Conservation (phyloP, 2,329 filamentous ascomycete genomes). For the Orbilia oligospora region DNA sequence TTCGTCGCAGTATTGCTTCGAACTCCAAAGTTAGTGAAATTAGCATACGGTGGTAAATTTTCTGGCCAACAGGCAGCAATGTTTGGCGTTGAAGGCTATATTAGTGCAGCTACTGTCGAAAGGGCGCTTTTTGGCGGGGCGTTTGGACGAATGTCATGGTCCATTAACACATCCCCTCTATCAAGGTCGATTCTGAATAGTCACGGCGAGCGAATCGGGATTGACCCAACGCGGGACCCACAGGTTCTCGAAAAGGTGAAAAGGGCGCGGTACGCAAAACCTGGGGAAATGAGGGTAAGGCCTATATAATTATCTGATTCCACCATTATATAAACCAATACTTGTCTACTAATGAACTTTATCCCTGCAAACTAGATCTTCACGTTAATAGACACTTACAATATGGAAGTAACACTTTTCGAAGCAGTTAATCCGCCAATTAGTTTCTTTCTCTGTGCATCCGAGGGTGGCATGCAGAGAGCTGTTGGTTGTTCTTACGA, state of each 20-base stretch:
- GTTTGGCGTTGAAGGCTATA: slow-evolving; percentile 66
- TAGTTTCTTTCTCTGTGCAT: slow-evolving; percentile 68
- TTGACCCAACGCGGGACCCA: slow-evolving; percentile 64
- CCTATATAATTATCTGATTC: background rate
- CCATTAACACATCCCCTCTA: slow-evolving; percentile 64
- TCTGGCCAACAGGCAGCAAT: slow-evolving; percentile 63
- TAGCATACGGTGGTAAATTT: slow-evolving; percentile 65
- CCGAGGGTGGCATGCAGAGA: slow-evolving; percentile 69
- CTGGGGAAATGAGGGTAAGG: slow-evolving; percentile 64
- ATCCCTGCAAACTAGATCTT: slow-evolving; percentile 64
- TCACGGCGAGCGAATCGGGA: slow-evolving; percentile 63
- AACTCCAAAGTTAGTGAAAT: slow-evolving; percentile 63
- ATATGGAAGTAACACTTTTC: slow-evolving; percentile 66
- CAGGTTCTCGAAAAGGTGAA: slow-evolving; percentile 64
- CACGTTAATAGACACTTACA: slow-evolving; percentile 66
- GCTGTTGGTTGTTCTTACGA: slow-evolving; percentile 70
- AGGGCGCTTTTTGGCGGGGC: slow-evolving; percentile 65
- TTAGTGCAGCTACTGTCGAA: slow-evolving; percentile 65
- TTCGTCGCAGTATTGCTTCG: slow-evolving; percentile 59
- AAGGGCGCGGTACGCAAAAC: slow-evolving; percentile 64
- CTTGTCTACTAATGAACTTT: background rate
- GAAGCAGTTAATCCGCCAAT: slow-evolving; percentile 67
- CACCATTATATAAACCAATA: background rate
- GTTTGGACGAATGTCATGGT: slow-evolving; percentile 65
- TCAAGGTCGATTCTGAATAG: slow-evolving; percentile 64